A percentile compares a stretch with the other conserved stretches of the same genome.
These are phyloP conservation scores for Dactylellina cionopaga DNA, from an alignment of 2,329 filamentous ascomycete genomes.

Conservation along the genomic window DNA sequence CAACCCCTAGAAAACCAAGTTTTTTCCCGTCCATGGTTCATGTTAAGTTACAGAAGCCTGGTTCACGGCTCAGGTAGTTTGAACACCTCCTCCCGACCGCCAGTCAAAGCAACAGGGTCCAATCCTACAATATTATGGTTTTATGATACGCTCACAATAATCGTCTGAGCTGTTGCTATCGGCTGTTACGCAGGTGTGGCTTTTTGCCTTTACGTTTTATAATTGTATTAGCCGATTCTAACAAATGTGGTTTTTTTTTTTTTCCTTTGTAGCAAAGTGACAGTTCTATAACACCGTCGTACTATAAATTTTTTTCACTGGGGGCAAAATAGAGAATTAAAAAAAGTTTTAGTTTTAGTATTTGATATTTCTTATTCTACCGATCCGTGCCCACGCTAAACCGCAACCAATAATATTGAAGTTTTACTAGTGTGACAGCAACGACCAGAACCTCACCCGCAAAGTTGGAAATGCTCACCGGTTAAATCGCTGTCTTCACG, in stretches of 20 bases:
- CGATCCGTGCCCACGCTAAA: constrained; percentile 40
- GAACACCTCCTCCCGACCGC: too few relatives aligned
- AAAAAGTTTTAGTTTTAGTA: constrained; percentile 12
- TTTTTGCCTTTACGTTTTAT: constrained; percentile 6
- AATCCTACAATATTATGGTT: too few relatives aligned
- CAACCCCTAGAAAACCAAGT: constrained; percentile 12
- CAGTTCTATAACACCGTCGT: constrained; percentile 3
- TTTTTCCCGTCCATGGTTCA: constrained; percentile 27
- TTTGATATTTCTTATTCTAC: constrained; percentile 46
- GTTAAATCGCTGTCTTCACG: constrained; percentile 17
- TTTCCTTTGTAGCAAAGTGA: too few relatives aligned
- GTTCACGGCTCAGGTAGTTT: neutral
- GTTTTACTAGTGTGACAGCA: constrained; percentile 19
- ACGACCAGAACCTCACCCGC: constrained; percentile 16
- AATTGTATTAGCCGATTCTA: constrained; percentile 1
- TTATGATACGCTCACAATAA: too few relatives aligned
- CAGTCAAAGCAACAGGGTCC: too few relatives aligned
- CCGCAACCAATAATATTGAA: constrained; percentile 13
- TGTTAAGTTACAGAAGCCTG: neutral
- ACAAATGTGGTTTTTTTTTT: too few relatives aligned
- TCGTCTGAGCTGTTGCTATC: too few relatives aligned
- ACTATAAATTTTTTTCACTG: constrained; percentile 5
- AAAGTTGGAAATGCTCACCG: constrained; percentile 18
- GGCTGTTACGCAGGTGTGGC: neutral
- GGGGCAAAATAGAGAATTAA: constrained; percentile 22